phyloP scores from a whole-genome alignment of 139 green algal genomes.

The Chlamydomonas sp. region DNA sequence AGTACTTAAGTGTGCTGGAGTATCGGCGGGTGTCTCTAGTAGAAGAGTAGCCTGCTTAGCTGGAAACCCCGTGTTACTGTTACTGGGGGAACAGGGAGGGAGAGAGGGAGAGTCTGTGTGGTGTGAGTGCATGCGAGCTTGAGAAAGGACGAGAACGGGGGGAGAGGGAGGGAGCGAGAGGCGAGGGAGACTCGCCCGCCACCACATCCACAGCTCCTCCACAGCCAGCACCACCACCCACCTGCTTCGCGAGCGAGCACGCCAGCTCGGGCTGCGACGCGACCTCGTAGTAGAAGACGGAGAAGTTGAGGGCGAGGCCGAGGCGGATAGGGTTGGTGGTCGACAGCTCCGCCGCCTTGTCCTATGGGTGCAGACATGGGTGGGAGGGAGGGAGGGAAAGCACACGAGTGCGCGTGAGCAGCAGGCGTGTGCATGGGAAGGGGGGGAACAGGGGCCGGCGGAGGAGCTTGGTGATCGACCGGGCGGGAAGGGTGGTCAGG shows the following conservation, averaged over 20 bases:
- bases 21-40: no score
- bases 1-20: no score
- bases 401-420: no score
- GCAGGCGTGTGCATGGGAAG: no score
- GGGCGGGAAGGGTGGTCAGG: no score
- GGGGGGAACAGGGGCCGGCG: no score
- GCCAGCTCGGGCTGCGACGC: slow-evolving; percentile 92
- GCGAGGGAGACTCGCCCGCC: background rate
- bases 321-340: slow-evolving; percentile 96
- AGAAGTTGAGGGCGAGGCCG: slow-evolving; percentile 98
- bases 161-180: background rate
- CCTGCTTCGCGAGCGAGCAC: slow-evolving; percentile 94
- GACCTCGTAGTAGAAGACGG: slow-evolving; percentile 99
- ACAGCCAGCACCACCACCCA: slow-evolving; percentile 12
- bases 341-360: slow-evolving; percentile 62
- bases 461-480: no score
- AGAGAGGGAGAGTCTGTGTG: no score
- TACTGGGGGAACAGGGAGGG: background rate
- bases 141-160: no score
- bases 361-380: slow-evolving; percentile 23
- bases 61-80: slow-evolving; percentile 70
- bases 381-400: no score
- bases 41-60: no score
- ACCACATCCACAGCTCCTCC: background rate
- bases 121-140: no score